Base-by-base conservation (phyloP, 192 early-diverging fungal genomes). In the Phlyctochytrium bullatum region DNA sequence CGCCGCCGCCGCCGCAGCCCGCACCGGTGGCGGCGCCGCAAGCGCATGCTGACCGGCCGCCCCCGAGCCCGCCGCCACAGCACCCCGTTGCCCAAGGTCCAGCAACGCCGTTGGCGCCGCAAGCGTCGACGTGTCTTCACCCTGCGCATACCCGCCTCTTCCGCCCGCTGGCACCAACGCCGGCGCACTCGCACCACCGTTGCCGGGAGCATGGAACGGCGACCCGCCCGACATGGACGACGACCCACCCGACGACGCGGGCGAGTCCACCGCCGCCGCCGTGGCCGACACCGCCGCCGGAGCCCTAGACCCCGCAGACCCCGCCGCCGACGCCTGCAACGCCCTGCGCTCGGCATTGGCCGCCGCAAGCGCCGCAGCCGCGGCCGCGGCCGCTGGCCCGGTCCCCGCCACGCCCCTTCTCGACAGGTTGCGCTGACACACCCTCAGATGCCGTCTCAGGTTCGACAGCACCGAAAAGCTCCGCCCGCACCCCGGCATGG, bases 401-500 rank as follows among this genome's bases (percentile, higher is more conserved):
- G 12, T 50, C n/a, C n/a, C n/a, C n/a, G n/a, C n/a, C n/a, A n/a
- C n/a, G n/a, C n/a, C n/a, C n/a, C 40, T 6, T 47, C 40, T 57
- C 12, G 54, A 14, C 12, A 57, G 16, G 27, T 57, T 57, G 12
- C 54, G 54, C 27, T 57, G 54, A 23, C 73, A 70, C 12, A 65
- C 68, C 64, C 67, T 76, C 40, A 61, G 24, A 62, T 78, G 77
- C 67, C 77, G 27, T 34, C 71, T 68, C 57, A 78, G 53, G 56
- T 78, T 78, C 34, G 65, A 68, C 3, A 72, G 51, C 34, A 67
- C 65, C 24, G 88, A 88, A 66, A 94, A 94, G 28, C 84, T 83
- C 75, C 90, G 90, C 65, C 86, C 85, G 74, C 92, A 94, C 63
- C 88, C 88, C 31, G 86, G 78, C 62, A 86, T 87, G 35, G 83